Percentiles rank a stretch among this genome's conserved stretches.
Evolutionary conservation across 345 rosid species (phyloP).

Genomic region (Salix viminalis): DNA sequence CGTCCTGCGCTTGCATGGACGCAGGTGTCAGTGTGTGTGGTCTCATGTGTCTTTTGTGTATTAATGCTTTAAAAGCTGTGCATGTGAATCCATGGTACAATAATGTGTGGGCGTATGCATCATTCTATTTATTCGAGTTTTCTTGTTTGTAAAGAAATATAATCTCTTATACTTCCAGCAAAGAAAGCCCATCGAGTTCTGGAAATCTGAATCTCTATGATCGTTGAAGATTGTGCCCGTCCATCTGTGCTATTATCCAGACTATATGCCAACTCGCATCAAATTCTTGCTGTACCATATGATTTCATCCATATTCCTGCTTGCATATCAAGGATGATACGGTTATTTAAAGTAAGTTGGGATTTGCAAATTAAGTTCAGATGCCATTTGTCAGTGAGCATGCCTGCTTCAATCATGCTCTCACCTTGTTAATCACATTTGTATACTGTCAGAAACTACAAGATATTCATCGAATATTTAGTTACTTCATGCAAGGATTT

Average conservation of each 20-base stretch:
- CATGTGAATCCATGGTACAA: background rate
- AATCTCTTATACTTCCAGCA: constrained; percentile 32
- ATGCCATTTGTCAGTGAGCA: background rate
- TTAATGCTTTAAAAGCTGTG: background rate
- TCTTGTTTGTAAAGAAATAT: background rate
- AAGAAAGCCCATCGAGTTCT: constrained; percentile 50
- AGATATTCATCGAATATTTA: background rate
- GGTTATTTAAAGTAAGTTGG: background rate
- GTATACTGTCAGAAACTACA: background rate
- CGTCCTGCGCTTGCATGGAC: background rate
- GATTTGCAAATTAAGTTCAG: background rate
- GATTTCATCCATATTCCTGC: background rate
- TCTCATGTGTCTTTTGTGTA: background rate
- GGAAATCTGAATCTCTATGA: constrained; percentile 44
- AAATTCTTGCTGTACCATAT: background rate
- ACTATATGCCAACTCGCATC: background rate
- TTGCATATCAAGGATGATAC: background rate
- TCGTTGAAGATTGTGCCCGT: background rate
- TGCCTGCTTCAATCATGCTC: background rate
- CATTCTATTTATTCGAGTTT: background rate
- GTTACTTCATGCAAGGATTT: background rate
- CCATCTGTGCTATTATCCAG: background rate
- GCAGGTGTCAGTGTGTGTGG: background rate
- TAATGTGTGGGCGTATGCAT: background rate
- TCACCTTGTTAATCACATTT: background rate